Base-by-base conservation (phyloP, 306 rosid genomes). In the Oemleria cerasiformis region DNA sequence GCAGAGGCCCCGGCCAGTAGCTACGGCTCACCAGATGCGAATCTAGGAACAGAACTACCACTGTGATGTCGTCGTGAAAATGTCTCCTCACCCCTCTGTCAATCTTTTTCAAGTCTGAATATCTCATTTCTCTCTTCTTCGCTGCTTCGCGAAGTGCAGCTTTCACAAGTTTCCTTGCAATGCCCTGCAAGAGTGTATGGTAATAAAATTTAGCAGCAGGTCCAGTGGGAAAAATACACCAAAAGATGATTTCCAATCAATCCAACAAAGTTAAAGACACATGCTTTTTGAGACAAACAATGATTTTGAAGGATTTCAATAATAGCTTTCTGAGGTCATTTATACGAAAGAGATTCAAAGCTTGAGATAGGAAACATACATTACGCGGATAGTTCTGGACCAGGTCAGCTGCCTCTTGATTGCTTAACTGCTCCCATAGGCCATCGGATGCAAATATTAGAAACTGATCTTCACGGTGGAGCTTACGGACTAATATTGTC, bases 401-500 rank as follows among this genome's bases (percentile, higher is more conserved):
- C 71, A 95, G 84, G 79, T 88, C 88, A 60, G 86, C 97, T 30
- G 96, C 99, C 86, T 86, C 90, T 78, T 95, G 90, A 81, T 84
- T 95, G 90, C 82, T 90, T 71, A 95, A 6, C 56, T 92, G 96
- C 80, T 95, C 99, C 97, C 99, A 95, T 56, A 95, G 82, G 65
- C 99, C 99, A 70, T 95, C 99, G 3, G 99, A 95, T 73, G 96
- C 99, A 81, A 95, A 85, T 78, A 95, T 86, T 39, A 95, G 79
- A 83, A 95, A 95, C 34, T 81, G 96, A 79, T 95, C 99, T 43
- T 82, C 79, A 0, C 92, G 92, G 47, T 71, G 54, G 47, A 91
- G 86, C 70, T 86, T 88, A 58, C 84, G 92, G 67, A 85, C 92
- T 54, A 64, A 73, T 61, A 95, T 66, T 61, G 96, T 66, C 68